Evolutionary conservation across 2,329 filamentous ascomycete species (phyloP), one percentile per base, ranked within the genome.

Genomic region (Aspergillus intermedius): DNA sequence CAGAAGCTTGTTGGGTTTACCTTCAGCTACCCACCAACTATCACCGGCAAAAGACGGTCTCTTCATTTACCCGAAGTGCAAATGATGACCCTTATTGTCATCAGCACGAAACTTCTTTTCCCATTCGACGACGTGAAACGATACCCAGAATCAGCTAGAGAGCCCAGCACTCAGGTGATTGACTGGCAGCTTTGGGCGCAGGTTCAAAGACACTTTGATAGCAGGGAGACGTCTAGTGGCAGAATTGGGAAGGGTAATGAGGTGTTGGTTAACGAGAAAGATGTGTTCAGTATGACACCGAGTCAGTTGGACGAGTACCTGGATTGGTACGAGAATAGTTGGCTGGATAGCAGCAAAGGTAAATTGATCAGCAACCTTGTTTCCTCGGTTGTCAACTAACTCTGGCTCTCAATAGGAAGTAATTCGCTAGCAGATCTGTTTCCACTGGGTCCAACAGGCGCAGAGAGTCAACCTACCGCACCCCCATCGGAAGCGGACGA

Each of bases 81-180:
- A 40, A 71, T 96, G 1, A 74, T 89, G 48, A 77, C 83, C 3
- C 72, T 88, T 3, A 66, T 95, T 3, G 73, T 95, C 2, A 76
- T 95, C 12, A 82, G 86, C 3, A 82, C 86, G 3, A 96, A 96
- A 59, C 66, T 95, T 2, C 74, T 86, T 17, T 90, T 88, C 58
- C 88, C 91, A 0, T 81, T 95, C 41, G 82, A 88, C 59, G 71
- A 73, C 19, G 60, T 76, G 10, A 65, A 74, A 46, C 73, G 83
- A 39, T 72, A 74, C 55, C 78, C 77, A 6, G 66, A 62, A 32
- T 74, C 73, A 15, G 55, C 71, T 12, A 69, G 72, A 8, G 84
- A 88, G 49, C 78, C 82, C 1, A 74, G 80, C 12, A 73, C 74
- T 3, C 68, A 83, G n/a, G 66, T 68, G 17, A 73, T 96, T 48